Conservation (phyloP, 1,139 yeast species). For the Geotrichum restrictum region DNA sequence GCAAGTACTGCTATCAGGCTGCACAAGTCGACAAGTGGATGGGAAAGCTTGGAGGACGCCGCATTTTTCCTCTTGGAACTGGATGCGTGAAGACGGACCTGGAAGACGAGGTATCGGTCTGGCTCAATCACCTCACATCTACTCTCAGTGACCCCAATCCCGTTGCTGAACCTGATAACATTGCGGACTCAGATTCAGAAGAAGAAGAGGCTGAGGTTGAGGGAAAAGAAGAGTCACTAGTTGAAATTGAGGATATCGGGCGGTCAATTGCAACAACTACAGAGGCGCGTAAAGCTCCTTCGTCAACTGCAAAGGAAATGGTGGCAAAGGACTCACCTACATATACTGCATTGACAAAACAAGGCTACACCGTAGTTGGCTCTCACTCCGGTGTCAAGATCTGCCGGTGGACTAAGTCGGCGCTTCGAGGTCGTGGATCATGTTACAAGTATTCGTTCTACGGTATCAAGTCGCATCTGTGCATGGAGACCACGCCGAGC, state of each 20-base stretch:
- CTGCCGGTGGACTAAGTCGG: slow-evolving; percentile 95
- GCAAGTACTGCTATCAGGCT: slow-evolving; percentile 85
- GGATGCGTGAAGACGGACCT: slow-evolving; percentile 75
- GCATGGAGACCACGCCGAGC: slow-evolving; percentile 96
- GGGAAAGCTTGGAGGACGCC: slow-evolving; percentile 77
- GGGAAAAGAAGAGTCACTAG: slow-evolving; percentile 38
- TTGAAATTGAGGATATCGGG: slow-evolving; percentile 87
- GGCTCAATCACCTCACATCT: slow-evolving; percentile 59
- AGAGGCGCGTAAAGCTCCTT: slow-evolving; percentile 21
- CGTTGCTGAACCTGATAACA: slow-evolving; percentile 39
- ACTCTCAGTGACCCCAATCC: slow-evolving; percentile 63
- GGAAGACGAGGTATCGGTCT: slow-evolving; percentile 57
- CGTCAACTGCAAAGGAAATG: slow-evolving; percentile 65
- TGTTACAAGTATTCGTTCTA: slow-evolving; percentile 91
- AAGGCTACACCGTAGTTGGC: slow-evolving; percentile 90
- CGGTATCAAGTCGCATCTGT: slow-evolving; percentile 82
- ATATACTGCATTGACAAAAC: slow-evolving; percentile 79
- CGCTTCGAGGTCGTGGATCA: slow-evolving; percentile 88
- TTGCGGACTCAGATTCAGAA: slow-evolving; percentile 48
- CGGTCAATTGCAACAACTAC: slow-evolving; percentile 25
- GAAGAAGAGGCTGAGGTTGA: slow-evolving; percentile 43
- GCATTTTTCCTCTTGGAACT: slow-evolving; percentile 81
- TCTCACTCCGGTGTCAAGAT: slow-evolving; percentile 94
- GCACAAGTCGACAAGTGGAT: slow-evolving; percentile 67
- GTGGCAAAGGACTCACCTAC: slow-evolving; percentile 90